Conservation (phyloP, 495 filamentous ascomycete genomes). For the Lentithecium fluviatile region DNA sequence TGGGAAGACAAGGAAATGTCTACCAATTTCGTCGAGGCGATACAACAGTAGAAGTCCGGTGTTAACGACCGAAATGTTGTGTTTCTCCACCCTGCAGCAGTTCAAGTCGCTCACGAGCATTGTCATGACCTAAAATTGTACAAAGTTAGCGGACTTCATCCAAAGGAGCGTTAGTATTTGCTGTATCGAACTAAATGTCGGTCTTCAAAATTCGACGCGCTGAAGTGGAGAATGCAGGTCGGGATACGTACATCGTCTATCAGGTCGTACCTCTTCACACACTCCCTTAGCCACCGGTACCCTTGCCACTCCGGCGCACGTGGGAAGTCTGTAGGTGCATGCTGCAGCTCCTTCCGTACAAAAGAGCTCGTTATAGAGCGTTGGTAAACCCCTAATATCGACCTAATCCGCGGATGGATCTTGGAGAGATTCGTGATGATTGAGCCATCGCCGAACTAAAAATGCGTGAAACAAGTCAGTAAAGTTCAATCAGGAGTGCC, state of each 20-base stretch:
- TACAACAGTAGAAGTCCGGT: conserved; percentile 24
- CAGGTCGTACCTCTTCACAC: no score
- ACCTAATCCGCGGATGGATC: conserved; percentile 9
- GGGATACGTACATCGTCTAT: no score
- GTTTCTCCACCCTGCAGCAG: conserved; percentile 3
- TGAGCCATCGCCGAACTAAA: not conserved
- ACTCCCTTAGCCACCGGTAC: conserved; percentile 11
- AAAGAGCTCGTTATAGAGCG: conserved; percentile 16
- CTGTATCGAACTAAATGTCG: no score
- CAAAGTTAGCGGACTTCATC: not conserved
- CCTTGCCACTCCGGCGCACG: not conserved
- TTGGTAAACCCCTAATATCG: conserved; percentile 6
- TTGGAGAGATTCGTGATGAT: not conserved
- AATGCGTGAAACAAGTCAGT: no score
- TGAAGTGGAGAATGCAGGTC: no score
- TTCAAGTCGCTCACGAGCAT: conserved; percentile 9
- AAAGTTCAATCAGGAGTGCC: no score
- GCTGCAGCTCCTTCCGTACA: not conserved
- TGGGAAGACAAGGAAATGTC: not conserved
- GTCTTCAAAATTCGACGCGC: no score
- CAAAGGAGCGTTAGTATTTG: no score
- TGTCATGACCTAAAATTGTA: conserved; percentile 20
- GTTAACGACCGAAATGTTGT: conserved; percentile 22
- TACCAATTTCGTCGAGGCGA: not conserved
- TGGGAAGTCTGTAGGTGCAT: conserved; percentile 21